Evolutionary conservation across 352 stramenopile genomes (phyloP), one percentile per base, ranked within the genome.

Genomic region (Phytophthora chlamydospora): DNA sequence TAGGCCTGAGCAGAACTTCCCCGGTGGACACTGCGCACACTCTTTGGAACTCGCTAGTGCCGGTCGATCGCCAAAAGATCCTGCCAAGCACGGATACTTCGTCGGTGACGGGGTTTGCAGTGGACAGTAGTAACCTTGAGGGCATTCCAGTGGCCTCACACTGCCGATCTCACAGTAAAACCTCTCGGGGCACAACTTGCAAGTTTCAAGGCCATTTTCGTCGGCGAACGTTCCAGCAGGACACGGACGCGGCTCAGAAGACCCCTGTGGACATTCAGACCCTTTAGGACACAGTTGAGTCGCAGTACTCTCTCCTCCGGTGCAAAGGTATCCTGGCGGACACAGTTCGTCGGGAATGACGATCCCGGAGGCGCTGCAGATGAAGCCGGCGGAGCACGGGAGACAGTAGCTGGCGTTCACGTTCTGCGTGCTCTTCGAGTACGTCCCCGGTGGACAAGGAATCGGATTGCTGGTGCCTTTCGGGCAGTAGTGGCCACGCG

Each of bases 111-210:
- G 66, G 2, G 78, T 96, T 32, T 76, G 59, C 0, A 70, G 24
- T 0, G 79, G 86, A 57, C 91, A 98, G 53, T 89, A 97, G 57
- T 78, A 93, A 4, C 89, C 91, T 35, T 60, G 47, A 2, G 76
- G 79, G 43, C 90, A 98, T 24, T 62, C 17, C 34, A 57, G 21
- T 11, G 89, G 87, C 2, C 43, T 73, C 9, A 76, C 49, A 3
- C 65, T 71, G 0, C 77, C 83, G 19, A 51, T 55, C 1, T 66
- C 69, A 51, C 90, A 97, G 40, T 80, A 96, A 17, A 76, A 88
- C 2, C 91, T 70, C 21, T 80, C 76, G 0, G 90, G 90, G 40
- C 91, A 97, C 4, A 71, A 13, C 33, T 91, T 81, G 57, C 91
- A 97, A 14, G 53, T 34, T 4, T 60, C 46, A 1, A 92, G 71